Conservation (phyloP, 352 stramenopile genomes). For the Pythium biforme region DNA sequence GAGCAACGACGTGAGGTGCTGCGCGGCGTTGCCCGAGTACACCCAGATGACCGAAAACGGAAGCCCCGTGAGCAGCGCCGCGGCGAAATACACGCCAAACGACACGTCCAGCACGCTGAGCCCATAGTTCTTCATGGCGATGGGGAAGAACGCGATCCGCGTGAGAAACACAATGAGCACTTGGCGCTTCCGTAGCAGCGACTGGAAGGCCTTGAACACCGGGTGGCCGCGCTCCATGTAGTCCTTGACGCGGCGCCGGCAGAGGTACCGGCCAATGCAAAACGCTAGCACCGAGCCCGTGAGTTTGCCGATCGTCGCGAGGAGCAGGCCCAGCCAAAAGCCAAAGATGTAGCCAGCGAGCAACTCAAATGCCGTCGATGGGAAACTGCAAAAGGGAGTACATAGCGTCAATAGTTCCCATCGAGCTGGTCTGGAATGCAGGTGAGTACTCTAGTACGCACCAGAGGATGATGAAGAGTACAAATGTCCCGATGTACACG, state of each 20-base stretch:
- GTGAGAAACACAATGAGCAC: slow-evolving; percentile 81
- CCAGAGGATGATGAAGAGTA: slow-evolving; percentile 52
- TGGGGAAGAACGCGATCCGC: slow-evolving; percentile 78
- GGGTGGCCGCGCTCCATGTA: slow-evolving; percentile 77
- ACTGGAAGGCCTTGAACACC: slow-evolving; percentile 67
- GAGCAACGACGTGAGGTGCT: slow-evolving; percentile 56
- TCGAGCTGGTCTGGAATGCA: too few relatives aligned
- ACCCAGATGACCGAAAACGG: slow-evolving; percentile 78
- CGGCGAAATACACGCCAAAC: slow-evolving; percentile 64
- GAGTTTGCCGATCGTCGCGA: slow-evolving; percentile 68
- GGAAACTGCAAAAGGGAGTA: slow-evolving; percentile 38
- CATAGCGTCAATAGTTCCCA: background rate
- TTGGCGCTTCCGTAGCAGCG: slow-evolving; percentile 51
- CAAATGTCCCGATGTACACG: slow-evolving; percentile 48
- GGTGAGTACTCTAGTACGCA: too few relatives aligned
- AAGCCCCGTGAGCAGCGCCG: slow-evolving; percentile 62
- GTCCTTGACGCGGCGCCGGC: slow-evolving; percentile 49
- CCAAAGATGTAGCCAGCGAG: slow-evolving; percentile 77
- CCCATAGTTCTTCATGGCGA: slow-evolving; percentile 86
- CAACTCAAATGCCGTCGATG: slow-evolving; percentile 76
- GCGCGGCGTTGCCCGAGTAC: slow-evolving; percentile 66
- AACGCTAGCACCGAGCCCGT: slow-evolving; percentile 68
- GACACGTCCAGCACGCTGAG: slow-evolving; percentile 75
- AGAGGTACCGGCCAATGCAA: slow-evolving; percentile 65
- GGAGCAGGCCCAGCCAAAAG: slow-evolving; percentile 64